These are phyloP conservation scores for Fusarium sp. DNA, from an alignment of 2,329 filamentous ascomycete species.

Conservation along the genomic window DNA sequence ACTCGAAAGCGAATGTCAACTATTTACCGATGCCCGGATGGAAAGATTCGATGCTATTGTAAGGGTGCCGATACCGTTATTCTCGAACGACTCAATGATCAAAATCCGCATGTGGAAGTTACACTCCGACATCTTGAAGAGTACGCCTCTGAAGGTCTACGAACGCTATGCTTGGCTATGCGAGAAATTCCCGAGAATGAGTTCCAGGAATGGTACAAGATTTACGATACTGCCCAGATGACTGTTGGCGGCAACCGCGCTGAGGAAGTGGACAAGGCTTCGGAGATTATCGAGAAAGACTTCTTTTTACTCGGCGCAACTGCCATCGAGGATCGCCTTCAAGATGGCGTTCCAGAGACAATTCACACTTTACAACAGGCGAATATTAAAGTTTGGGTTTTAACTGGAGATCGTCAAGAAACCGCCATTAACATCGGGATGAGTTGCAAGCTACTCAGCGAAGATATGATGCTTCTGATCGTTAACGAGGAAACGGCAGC, in stretches of 20 bases:
- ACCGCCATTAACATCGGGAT: slow-evolving; percentile 99
- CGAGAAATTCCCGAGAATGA: slow-evolving; percentile 91
- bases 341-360: slow-evolving; percentile 97
- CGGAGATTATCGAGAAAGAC: slow-evolving; percentile 93
- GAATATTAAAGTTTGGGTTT: slow-evolving; percentile 98
- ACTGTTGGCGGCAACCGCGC: slow-evolving; percentile 92
- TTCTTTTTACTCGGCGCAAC: slow-evolving; percentile 93
- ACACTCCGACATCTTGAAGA: slow-evolving; percentile 97
- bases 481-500: slow-evolving; percentile 88
- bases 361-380: slow-evolving; percentile 97
- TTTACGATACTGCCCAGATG: slow-evolving; percentile 88
- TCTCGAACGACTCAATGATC: slow-evolving; percentile 83
- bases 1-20: slow-evolving; percentile 94
- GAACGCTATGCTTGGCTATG: slow-evolving; percentile 94
- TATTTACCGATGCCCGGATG: slow-evolving; percentile 95
- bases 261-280: slow-evolving; percentile 95
- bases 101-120: slow-evolving; percentile 88
- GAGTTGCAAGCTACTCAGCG: slow-evolving; percentile 98
- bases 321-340: slow-evolving; percentile 95
- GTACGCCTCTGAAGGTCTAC: slow-evolving; percentile 94
- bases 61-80: slow-evolving; percentile 99
- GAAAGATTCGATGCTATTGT: slow-evolving; percentile 91
- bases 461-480: slow-evolving; percentile 98
- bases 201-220: slow-evolving; percentile 84
- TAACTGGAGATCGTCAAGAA: slow-evolving; percentile 97